A percentile compares a stretch with the other conserved stretches of the same genome.
Conservation (phyloP, 208 protist genomes). For the Endotrypanum monterogeii region DNA sequence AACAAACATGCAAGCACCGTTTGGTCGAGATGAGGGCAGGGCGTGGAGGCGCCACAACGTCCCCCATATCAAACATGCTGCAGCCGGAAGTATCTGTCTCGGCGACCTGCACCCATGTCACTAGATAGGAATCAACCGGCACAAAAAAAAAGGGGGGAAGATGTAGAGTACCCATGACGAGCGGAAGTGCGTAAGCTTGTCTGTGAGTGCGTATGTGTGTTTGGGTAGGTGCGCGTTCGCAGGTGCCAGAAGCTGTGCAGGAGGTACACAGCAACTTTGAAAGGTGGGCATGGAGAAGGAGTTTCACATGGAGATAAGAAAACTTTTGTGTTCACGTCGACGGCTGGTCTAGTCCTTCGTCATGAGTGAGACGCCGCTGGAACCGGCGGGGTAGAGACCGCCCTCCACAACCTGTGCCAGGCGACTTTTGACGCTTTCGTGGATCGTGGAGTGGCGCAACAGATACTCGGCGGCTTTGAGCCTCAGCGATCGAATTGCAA, state of each 20-base stretch:
- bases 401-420: constrained; percentile 36
- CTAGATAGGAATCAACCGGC: background rate
- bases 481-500: constrained; percentile 53
- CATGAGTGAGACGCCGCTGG: constrained; percentile 51
- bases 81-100: background rate
- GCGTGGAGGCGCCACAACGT: background rate
- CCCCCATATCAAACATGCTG: background rate
- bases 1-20: background rate
- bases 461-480: constrained; percentile 46
- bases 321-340: background rate
- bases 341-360: constrained; percentile 34
- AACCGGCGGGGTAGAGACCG: constrained; percentile 73
- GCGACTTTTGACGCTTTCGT: constrained; percentile 34
- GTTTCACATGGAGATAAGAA: background rate
- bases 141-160: background rate
- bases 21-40: background rate
- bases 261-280: background rate
- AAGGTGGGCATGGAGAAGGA: background rate
- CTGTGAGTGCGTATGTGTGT: background rate
- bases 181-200: too few relatives aligned
- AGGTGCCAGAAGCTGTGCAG: background rate
- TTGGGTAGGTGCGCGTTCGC: background rate
- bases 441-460: constrained; percentile 21
- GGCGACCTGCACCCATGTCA: background rate
- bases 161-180: background rate